Percentiles rank a stretch among this genome's conserved stretches.
phyloP scores from a whole-genome alignment of 139 green algal species.

The Picochlorum sp. region DNA sequence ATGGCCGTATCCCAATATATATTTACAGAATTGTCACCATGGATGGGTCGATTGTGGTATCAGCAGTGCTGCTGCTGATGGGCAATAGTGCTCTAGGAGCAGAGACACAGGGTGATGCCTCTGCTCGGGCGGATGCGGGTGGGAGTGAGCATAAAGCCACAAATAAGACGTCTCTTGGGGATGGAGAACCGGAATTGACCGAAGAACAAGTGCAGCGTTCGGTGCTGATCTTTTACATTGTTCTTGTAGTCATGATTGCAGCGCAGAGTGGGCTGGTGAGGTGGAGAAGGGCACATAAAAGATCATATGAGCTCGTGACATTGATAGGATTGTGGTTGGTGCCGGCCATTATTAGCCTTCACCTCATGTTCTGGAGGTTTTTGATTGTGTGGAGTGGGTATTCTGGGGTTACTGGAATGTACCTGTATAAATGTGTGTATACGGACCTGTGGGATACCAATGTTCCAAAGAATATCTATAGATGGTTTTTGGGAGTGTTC shows the following conservation, averaged over 20 bases:
- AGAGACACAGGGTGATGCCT: too few relatives aligned
- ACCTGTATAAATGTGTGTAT: conserved; percentile 48
- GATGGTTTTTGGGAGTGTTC: conserved; percentile 64
- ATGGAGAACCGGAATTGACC: conserved; percentile 4
- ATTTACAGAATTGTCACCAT: too few relatives aligned
- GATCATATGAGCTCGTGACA: conserved; percentile 74
- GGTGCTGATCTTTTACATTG: conserved; percentile 28
- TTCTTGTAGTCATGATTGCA: conserved; percentile 31
- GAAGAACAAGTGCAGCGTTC: conserved; percentile 27
- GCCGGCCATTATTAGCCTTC: conserved; percentile 55
- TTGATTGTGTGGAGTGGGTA: conserved; percentile 59
- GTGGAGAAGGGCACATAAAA: conserved; percentile 66
- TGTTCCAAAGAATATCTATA: conserved; percentile 62
- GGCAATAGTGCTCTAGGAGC: too few relatives aligned
- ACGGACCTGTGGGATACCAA: conserved; percentile 40
- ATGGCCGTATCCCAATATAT: too few relatives aligned
- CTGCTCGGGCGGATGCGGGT: too few relatives aligned
- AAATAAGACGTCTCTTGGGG: neutral
- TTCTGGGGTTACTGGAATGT: conserved; percentile 46
- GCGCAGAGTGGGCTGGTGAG: conserved; percentile 58
- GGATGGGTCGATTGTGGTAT: too few relatives aligned
- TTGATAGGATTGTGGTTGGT: conserved; percentile 80
- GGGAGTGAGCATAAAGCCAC: too few relatives aligned
- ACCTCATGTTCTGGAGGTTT: conserved; percentile 62
- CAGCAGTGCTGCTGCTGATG: too few relatives aligned